These are phyloP conservation scores for Alternaria atra DNA, from an alignment of 2,329 filamentous ascomycete species.

Conservation along the genomic window DNA sequence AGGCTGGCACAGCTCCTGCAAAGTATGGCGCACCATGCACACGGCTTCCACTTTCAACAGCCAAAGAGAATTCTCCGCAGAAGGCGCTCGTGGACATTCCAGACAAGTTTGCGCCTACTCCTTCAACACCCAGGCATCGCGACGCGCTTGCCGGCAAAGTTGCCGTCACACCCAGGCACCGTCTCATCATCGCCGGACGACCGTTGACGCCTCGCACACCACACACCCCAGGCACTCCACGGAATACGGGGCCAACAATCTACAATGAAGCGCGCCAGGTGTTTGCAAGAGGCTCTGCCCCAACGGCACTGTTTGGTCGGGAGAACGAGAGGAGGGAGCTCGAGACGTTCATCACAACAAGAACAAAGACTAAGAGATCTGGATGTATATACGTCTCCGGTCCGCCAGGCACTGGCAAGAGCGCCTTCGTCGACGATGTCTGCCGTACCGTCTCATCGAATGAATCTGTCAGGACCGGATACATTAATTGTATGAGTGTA, in stretches of 20 bases:
- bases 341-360: conserved; percentile 71
- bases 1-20: conserved; percentile 51
- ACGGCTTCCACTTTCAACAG: conserved; percentile 55
- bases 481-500: conserved; percentile 97
- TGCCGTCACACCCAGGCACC: conserved; percentile 82
- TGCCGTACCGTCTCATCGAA: conserved; percentile 67
- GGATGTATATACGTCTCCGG: conserved; percentile 96
- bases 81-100: conserved; percentile 62
- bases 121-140: conserved; percentile 78
- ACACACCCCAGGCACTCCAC: conserved; percentile 75
- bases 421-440: conserved; percentile 86
- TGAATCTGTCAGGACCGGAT: conserved; percentile 70
- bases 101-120: conserved; percentile 58
- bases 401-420: conserved; percentile 95
- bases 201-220: conserved; percentile 81
- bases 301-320: conserved; percentile 79
- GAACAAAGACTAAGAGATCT: conserved; percentile 67
- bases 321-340: conserved; percentile 75
- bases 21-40: conserved; percentile 59
- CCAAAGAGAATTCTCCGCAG: conserved; percentile 58
- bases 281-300: conserved; percentile 81
- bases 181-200: conserved; percentile 79
- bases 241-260: conserved; percentile 72
- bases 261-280: conserved; percentile 89
- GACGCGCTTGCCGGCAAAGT: conserved; percentile 76